Evolutionary conservation across 768 basidiomycete genomes (phyloP), one percentile per base, ranked within the genome.

Genomic region (Sporobolomyces pararoseus): DNA sequence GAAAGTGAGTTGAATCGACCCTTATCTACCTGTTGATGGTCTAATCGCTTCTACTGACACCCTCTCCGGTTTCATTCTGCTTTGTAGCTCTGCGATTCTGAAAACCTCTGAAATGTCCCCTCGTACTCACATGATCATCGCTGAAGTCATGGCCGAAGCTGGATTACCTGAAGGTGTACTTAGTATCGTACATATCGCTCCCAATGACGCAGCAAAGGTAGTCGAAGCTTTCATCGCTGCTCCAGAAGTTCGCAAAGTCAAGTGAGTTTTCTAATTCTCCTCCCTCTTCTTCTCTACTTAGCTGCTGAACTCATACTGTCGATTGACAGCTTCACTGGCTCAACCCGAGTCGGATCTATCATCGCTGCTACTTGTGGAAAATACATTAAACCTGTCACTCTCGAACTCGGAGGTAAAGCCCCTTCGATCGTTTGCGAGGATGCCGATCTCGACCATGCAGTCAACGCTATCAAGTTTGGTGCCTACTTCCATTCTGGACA

Each of bases 131-230:
- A 63, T 71, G 34, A 70, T 77, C 34, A 71, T 81, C 13, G 80
- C 78, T 19, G 73, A 80, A 27, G 65, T 82, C 29, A 78, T 82
- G 71, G 65, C 72, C 34, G 80, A 80, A 32, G 80, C 81, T 0
- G 81, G 81, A 5, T 75, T 82, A 1, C 82, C 82, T 3, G 68
- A 71, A 9, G 80, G 79, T 9, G 80, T 79, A 4, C 70, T 82
- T 16, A 78, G 81, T 59, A 73, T 81, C 64, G 39, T 81, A 4
- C 79, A 80, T 47, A 72, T 78, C 67, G 65, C 66, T 2, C 73
- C 78, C 0, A 39, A 71, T 3, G 73, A 77, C 16, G 78, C 79
- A 0, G 72, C 79, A 0, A 39, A 66, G 14, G 70, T 76, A 7
- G 71, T 72, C 6, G 79, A 78, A 39, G 64, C 67, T 19, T 47